Base-by-base conservation (phyloP, 2,329 filamentous ascomycete genomes). In the Aureobasidium musti region DNA sequence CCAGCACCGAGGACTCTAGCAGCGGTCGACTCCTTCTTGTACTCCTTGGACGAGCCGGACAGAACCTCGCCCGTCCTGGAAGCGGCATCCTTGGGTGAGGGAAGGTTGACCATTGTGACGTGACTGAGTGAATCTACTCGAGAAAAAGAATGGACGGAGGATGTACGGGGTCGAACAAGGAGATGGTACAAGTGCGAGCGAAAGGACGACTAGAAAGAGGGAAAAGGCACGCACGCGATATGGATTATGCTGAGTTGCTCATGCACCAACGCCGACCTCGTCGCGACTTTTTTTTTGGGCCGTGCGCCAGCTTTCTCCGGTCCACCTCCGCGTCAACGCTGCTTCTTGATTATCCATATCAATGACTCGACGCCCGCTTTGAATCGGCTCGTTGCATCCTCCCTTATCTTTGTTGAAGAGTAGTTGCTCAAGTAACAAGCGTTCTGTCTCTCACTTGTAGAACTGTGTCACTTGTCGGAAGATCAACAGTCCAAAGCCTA, bases 1-100 rank as follows among this genome's bases (percentile, higher is more conserved):
- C 95, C 95, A 75, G 95, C 97, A 74, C 95, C 95, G 71, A 97
- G 82, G 72, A 99, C 82, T 80, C 95, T 87, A 74, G 95, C 95
- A 76, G 89, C 78, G 74, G 91, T 92, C 67, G 93, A 97, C 84
- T 99, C 95, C 81, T 86, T 92, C 85, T 96, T 89, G 74, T 83
- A 83, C 74, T 86, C 84, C 75, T 84, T 87, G 50, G 85, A 82
- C 21, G 69, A 69, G 53, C n/a, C 67, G 68, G 67, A 47, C 43
- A 47, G 43, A 21, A 47, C 43, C 43, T 47, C 43, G 43, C 43
- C 43, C n/a, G 19, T 4, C 43, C 13, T 47, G 43, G n/a, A 23
- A 8, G 43, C 43, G 21, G 59, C 67, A 28, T 67, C 65, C 37
- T 63, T 60, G 68, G 69, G 66, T 70, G 70, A 69, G 35, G 61